Base-by-base conservation (phyloP, 108 stramenopile genomes). In the Craspedostauros australis region DNA sequence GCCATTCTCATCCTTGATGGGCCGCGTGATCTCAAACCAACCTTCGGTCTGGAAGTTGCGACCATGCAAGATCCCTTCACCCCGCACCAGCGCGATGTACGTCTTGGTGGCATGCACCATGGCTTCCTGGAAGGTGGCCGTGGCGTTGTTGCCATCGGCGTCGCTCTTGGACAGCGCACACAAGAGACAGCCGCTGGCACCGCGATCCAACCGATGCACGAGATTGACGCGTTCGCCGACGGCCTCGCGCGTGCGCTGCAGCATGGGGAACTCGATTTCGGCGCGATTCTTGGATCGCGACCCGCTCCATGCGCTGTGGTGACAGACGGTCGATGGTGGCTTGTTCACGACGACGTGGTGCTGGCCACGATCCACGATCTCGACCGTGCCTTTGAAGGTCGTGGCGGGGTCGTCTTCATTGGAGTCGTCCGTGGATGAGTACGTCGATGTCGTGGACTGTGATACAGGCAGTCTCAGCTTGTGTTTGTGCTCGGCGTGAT, bases 191-290 rank as follows among this genome's bases (percentile, higher is more conserved):
- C 91, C 91, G 27, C 71, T 74, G 1, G 83, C 80, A 7, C 85
- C 87, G 16, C 91, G 75, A 49, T 93, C 86, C 30, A 93, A 51
- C 25, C 91, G 66, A 65, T 93, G 91, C 39, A 93, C 64, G 21
- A 89, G 48, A 68, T 93, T 88, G 48, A 93, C 73, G 45, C 72
- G 57, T 21, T 50, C 49, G 19, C 46, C 54, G 14, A 75, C 41
- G 12, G 69, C 66, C 34, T 68, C 47, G 27, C 80, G 74, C 9
- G 47, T 46, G 3, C 73, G 63, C 36, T 76, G 75, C 18, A 76
- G 56, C 62, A 74, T 78, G 15, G 77, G 76, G 1, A 68, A 50
- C 42, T 68, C 54, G 11, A 42, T 28, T 18, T 45, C 41, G 21
- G 16, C 19, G 16, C 50, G 24, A 46, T 9, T 42, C 9, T 48